Conservation (phyloP, 2,329 filamentous ascomycete species). For the Karstenula rhodostoma region DNA sequence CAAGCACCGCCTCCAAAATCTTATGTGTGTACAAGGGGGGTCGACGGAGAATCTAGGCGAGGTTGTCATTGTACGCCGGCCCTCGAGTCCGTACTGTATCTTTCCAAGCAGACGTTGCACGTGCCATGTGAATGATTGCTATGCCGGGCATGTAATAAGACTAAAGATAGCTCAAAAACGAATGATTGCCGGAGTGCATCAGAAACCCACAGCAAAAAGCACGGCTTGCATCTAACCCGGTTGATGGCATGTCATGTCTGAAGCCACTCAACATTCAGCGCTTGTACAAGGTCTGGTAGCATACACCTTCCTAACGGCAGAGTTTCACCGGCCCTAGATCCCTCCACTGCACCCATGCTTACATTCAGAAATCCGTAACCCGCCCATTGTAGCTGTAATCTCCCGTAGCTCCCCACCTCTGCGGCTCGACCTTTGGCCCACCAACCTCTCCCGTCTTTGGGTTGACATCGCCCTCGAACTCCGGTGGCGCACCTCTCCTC, state of each 20-base stretch:
- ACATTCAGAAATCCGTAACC: conserved; percentile 80
- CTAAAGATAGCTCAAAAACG: too few species aligned
- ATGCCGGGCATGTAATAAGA: too few species aligned
- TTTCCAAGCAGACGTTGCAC: too few species aligned
- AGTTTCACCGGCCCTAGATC: too few species aligned
- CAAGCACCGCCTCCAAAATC: background rate
- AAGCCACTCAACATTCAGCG: too few species aligned
- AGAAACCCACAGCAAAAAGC: background rate
- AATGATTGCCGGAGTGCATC: too few species aligned
- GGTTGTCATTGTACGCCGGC: too few species aligned
- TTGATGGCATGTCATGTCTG: too few species aligned
- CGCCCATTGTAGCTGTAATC: conserved; percentile 96
- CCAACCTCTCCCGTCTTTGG: conserved; percentile 95
- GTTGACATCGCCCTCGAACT: conserved; percentile 92
- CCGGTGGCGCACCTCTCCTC: conserved; percentile 79
- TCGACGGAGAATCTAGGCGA: too few species aligned
- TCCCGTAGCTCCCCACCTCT: conserved; percentile 80
- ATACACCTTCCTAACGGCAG: background rate
- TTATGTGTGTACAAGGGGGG: too few species aligned
- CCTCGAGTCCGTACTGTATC: too few species aligned
- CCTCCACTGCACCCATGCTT: background rate
- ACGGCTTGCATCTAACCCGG: background rate
- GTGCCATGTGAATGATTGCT: too few species aligned
- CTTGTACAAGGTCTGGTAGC: background rate
- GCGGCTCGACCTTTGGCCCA: conserved; percentile 94